phyloP scores from a whole-genome alignment of 352 stramenopile species.

The Phytophthora constricta region DNA sequence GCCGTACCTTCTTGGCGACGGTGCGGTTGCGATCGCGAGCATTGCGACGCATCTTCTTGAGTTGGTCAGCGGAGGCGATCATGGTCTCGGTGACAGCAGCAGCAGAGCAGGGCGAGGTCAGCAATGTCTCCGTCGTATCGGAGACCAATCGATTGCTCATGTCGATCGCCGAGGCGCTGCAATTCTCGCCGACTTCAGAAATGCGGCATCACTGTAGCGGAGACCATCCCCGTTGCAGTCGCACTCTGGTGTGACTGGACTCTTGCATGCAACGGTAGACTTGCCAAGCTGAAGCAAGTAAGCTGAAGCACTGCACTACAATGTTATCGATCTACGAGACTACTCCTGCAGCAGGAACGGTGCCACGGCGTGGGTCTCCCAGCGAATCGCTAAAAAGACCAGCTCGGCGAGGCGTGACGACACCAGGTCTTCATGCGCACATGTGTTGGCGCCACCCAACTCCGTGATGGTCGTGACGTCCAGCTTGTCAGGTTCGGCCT shows the following conservation, averaged over 20 bases:
- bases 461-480: slow-evolving; percentile 16
- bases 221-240: not conserved
- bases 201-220: too few relatives aligned
- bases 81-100: too few relatives aligned
- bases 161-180: too few relatives aligned
- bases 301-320: too few relatives aligned
- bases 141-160: too few relatives aligned
- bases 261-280: too few relatives aligned
- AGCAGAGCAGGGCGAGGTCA: too few relatives aligned
- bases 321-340: too few relatives aligned
- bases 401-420: slow-evolving; percentile 30
- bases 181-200: too few relatives aligned
- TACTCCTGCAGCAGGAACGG: slow-evolving; percentile 28
- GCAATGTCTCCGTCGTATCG: not conserved
- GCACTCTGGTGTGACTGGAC: not conserved
- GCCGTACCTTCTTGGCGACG: not conserved
- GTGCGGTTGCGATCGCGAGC: slow-evolving; percentile 18
- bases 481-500: not conserved
- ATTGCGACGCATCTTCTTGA: slow-evolving; percentile 17
- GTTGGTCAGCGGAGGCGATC: not conserved
- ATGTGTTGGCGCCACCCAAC: slow-evolving; percentile 36
- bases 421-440: slow-evolving; percentile 26
- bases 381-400: slow-evolving; percentile 41
- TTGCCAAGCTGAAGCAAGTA: too few relatives aligned
- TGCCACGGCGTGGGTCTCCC: slow-evolving; percentile 31